phyloP scores from a whole-genome alignment of 2,329 filamentous ascomycete species.

The Talaromyces atroroseus region DNA sequence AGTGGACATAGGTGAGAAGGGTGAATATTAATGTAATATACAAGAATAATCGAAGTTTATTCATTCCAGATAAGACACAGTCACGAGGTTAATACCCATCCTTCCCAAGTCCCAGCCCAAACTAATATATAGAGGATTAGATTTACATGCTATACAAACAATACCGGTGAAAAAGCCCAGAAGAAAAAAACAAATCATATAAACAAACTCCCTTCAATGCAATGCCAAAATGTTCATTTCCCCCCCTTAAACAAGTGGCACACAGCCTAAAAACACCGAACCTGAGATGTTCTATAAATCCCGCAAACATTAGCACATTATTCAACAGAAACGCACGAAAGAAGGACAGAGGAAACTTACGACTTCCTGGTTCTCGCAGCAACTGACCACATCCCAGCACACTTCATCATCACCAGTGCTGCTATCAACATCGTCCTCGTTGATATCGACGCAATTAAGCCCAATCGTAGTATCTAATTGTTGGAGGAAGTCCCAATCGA shows the following conservation, averaged over 20 bases:
- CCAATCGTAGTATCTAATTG: not conserved
- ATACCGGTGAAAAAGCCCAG: too few relatives aligned
- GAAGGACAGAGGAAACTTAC: not conserved
- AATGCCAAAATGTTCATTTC: not conserved
- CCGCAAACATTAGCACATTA: not conserved
- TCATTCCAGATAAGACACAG: not conserved
- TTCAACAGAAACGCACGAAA: not conserved
- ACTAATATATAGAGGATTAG: not conserved
- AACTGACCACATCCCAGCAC: constrained; percentile 9
- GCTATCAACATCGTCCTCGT: not conserved
- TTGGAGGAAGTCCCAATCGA: not conserved
- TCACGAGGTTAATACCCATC: not conserved
- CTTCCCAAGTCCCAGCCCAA: not conserved
- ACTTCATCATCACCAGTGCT: not conserved
- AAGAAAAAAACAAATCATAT: not conserved
- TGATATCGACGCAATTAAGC: constrained; percentile 1
- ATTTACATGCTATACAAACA: not conserved
- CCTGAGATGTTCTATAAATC: not conserved
- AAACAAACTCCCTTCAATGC: constrained; percentile 7
- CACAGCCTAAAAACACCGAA: not conserved
- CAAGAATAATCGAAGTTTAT: not conserved
- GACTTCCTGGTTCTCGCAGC: constrained; percentile 5
- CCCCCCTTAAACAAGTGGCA: not conserved
- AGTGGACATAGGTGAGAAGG: not conserved
- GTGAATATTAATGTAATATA: not conserved